Percentiles rank a stretch among this genome's conserved stretches.
Evolutionary conservation across 2,329 filamentous ascomycete genomes (phyloP).

Genomic region (Aspergillus neoniger): DNA sequence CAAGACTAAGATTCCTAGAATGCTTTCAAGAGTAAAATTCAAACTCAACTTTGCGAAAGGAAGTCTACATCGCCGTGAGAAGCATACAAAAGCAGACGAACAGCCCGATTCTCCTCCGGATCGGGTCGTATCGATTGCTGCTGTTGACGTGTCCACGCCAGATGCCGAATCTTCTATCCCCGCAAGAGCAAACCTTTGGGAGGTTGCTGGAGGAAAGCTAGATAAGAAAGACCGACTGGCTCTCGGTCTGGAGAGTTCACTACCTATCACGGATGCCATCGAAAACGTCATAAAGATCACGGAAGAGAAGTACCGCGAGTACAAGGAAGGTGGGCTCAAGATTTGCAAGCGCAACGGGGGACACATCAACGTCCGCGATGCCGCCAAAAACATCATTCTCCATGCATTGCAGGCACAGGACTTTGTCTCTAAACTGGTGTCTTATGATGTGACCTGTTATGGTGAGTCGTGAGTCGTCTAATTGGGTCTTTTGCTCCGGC

Average conservation of each 20-base stretch:
- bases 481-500: not conserved
- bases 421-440: not conserved
- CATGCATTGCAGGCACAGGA: constrained; percentile 3
- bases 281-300: not conserved
- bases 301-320: constrained; percentile 6
- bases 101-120: not conserved
- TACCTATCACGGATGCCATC: not conserved
- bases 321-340: constrained; percentile 1
- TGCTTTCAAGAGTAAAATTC: not conserved
- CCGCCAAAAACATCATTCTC: constrained; percentile 1
- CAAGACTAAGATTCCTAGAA: not conserved
- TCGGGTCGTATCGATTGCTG: not conserved
- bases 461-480: not conserved
- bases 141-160: not conserved
- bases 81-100: not conserved
- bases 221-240: not conserved
- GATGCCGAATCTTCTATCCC: not conserved
- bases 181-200: not conserved
- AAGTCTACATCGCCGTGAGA: not conserved
- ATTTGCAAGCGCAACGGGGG: constrained; percentile 1
- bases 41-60: not conserved
- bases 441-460: not conserved
- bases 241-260: not conserved
- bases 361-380: constrained; percentile 3
- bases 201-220: not conserved